A percentile compares a stretch with the other conserved stretches of the same genome.
These are phyloP conservation scores for Ustilago esculenta DNA, from an alignment of 1,284 basidiomycete species.

Conservation along the genomic window DNA sequence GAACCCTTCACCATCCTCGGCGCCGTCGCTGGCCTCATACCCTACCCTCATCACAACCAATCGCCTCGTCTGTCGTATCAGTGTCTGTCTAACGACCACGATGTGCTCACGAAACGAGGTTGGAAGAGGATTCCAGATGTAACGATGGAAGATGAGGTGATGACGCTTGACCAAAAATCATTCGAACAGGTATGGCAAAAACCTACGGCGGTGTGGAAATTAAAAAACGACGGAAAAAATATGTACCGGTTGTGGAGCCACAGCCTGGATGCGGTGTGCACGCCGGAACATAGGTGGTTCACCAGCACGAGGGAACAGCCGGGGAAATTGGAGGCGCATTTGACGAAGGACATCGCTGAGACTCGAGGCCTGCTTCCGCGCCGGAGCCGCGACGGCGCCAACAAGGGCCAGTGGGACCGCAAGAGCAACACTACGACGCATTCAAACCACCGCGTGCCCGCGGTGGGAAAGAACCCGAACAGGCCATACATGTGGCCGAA, in stretches of 20 bases:
- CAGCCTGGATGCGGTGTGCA: conserved; percentile 13
- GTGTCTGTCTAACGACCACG: conserved; percentile 71
- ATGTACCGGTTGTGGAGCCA: conserved; percentile 12
- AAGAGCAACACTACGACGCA: background rate
- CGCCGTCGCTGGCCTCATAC: conserved; percentile 96
- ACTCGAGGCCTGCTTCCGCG: no score
- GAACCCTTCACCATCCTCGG: conserved; percentile 98
- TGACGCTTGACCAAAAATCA: conserved; percentile 11
- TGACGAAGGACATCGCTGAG: no score
- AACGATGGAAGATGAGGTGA: conserved; percentile 14
- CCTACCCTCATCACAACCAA: conserved; percentile 99
- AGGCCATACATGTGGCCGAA: conserved; percentile 13
- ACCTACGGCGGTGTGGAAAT: background rate
- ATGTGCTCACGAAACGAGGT: conserved; percentile 16
- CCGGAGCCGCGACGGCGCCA: no score
- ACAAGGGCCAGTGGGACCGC: background rate
- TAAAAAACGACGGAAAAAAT: conserved; percentile 1
- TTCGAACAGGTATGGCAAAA: conserved; percentile 14
- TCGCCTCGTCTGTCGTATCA: conserved; percentile 98
- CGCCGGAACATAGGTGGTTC: conserved; percentile 16
- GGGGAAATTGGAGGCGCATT: no score
- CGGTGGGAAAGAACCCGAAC: conserved; percentile 12
- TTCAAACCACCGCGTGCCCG: conserved; percentile 1
- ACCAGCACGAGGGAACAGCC: background rate
- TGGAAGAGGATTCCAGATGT: conserved; percentile 14